phyloP scores from a whole-genome alignment of 2,329 filamentous ascomycete species.

The Purpureocillium takamizusanense region DNA sequence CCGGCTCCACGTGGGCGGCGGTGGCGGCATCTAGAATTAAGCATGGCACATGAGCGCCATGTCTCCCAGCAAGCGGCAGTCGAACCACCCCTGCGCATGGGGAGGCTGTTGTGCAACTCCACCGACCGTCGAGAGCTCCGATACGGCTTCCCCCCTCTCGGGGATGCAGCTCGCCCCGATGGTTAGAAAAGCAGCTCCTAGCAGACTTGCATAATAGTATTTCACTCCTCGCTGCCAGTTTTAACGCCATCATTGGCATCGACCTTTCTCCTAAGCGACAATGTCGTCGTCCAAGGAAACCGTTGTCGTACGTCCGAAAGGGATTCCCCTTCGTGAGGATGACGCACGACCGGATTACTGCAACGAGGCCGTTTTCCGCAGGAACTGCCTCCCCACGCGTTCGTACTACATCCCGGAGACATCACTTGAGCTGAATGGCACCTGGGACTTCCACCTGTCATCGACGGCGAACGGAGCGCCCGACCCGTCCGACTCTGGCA shows the following conservation, averaged over 20 bases:
- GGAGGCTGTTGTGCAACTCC: too few relatives aligned
- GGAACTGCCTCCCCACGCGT: conserved; percentile 42
- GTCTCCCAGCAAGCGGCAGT: too few relatives aligned
- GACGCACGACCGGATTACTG: conserved; percentile 33
- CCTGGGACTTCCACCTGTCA: conserved; percentile 33
- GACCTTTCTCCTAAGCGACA: neutral
- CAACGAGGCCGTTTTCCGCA: conserved; percentile 41
- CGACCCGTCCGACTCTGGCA: conserved; percentile 16
- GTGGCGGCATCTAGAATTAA: neutral
- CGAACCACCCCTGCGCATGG: too few relatives aligned
- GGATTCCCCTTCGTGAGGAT: conserved; percentile 24
- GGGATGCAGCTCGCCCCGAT: too few relatives aligned
- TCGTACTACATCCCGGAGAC: conserved; percentile 44
- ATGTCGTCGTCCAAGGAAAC: neutral
- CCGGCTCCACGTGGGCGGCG: neutral
- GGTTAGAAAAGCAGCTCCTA: too few relatives aligned
- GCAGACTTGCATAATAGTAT: too few relatives aligned
- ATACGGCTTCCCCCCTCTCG: too few relatives aligned
- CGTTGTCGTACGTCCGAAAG: conserved; percentile 10
- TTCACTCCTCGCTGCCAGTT: too few relatives aligned
- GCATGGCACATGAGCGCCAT: too few relatives aligned
- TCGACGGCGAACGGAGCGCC: conserved; percentile 36
- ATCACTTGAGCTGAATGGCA: conserved; percentile 41
- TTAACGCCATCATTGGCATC: neutral
- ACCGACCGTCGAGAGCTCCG: too few relatives aligned